Evolutionary conservation across 352 stramenopile species (phyloP).

Genomic region (Ophiocytium majus): DNA sequence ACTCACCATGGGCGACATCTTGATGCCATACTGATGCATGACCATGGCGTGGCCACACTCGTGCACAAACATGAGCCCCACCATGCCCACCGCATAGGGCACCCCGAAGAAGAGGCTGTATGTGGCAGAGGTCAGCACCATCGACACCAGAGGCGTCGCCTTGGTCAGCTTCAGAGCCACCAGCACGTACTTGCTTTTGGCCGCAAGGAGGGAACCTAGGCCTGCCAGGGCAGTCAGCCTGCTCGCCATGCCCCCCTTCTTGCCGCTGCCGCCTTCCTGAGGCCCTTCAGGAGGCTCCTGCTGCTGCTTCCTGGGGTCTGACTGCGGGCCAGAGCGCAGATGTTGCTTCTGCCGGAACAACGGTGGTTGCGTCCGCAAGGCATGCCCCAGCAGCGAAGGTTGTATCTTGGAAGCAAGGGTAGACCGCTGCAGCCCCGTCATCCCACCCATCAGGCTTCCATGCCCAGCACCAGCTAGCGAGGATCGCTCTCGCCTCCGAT

Average conservation of each 20-base stretch:
- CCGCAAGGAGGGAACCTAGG: conserved; percentile 39
- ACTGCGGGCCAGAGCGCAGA: too few relatives aligned
- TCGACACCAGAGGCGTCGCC: conserved; percentile 66
- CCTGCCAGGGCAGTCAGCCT: not conserved
- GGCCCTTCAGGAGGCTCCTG: too few relatives aligned
- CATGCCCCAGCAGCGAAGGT: too few relatives aligned
- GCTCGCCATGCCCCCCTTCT: not conserved
- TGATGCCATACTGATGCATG: conserved; percentile 66
- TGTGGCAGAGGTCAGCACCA: conserved; percentile 69
- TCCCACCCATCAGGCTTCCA: too few relatives aligned
- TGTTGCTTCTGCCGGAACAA: too few relatives aligned
- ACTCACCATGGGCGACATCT: conserved; percentile 65
- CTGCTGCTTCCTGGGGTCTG: too few relatives aligned
- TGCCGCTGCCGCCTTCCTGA: too few relatives aligned
- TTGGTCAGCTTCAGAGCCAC: conserved; percentile 75
- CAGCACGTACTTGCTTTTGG: conserved; percentile 73
- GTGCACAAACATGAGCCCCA: conserved; percentile 69
- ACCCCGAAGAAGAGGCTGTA: conserved; percentile 72
- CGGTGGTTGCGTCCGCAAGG: too few relatives aligned
- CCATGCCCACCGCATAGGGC: conserved; percentile 71
- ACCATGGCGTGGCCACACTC: conserved; percentile 67
- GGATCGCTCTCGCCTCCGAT: too few relatives aligned
- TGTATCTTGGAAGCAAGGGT: too few relatives aligned
- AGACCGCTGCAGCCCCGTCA: too few relatives aligned
- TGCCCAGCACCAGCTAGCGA: too few relatives aligned